Conservation (phyloP, 2,329 filamentous ascomycete species). For the Fusarium sp. region DNA sequence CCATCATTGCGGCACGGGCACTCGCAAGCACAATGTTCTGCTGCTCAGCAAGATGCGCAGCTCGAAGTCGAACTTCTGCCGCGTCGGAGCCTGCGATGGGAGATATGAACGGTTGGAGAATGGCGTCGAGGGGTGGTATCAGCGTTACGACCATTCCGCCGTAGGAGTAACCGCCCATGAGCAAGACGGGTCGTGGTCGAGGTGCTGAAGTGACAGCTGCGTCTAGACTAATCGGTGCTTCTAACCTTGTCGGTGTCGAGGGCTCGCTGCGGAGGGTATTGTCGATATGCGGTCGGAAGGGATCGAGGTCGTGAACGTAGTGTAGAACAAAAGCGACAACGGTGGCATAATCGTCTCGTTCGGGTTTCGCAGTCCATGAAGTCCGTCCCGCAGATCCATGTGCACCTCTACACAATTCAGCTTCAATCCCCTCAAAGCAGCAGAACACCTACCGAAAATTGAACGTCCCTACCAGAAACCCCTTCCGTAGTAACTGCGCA, state of each 20-base stretch:
- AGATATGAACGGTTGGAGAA: conserved; percentile 68
- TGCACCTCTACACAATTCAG: conserved; percentile 71
- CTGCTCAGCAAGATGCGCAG: conserved; percentile 73
- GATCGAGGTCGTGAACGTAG: conserved; percentile 72
- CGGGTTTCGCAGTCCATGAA: conserved; percentile 86
- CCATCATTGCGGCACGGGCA: conserved; percentile 47
- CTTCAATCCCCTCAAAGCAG: neutral
- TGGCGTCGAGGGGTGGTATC: conserved; percentile 70
- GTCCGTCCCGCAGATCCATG: conserved; percentile 79
- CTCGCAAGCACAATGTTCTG: conserved; percentile 62
- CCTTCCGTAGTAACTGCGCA: conserved; percentile 71
- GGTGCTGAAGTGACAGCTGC: neutral
- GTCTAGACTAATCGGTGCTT: neutral
- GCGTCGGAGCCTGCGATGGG: conserved; percentile 66
- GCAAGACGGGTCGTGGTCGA: conserved; percentile 49
- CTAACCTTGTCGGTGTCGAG: conserved; percentile 1
- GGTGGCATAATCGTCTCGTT: conserved; percentile 84
- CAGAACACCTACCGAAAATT: conserved; percentile 78
- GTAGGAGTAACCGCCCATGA: conserved; percentile 90
- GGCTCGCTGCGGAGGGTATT: conserved; percentile 2
- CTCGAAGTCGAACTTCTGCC: conserved; percentile 76
- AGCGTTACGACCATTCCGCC: conserved; percentile 83
- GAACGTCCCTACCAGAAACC: conserved; percentile 85
- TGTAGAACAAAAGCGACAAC: conserved; percentile 82
- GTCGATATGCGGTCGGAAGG: conserved; percentile 43